Evolutionary conservation across 164 flowering plant species (phyloP), one percentile per base, ranked within the genome.

Genomic region (Buxus sempervirens): DNA sequence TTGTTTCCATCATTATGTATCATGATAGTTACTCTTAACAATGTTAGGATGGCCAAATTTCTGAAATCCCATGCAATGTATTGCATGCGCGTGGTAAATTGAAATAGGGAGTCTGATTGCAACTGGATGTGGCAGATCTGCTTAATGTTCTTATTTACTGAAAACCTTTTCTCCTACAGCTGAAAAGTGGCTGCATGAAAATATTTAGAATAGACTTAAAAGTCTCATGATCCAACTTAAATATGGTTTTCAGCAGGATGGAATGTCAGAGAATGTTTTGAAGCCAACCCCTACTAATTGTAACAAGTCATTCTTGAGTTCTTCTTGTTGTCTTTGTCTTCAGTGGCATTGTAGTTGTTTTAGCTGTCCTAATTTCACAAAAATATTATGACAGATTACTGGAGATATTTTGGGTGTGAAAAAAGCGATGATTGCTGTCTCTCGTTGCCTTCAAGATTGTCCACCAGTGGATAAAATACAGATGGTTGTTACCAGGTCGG

Each of bases 361-460:
- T 32, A 32, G 3, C 38, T 32, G 38, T 32, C 5, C 38, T 32
- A 53, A 55, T 32, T 55, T 65, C 57, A 42, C 57, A 41, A 10
- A 57, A 23, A 24, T 76, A 25, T 60, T 65, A n/a, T 76, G 70
- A 71, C 88, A 94, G 98, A 82, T 94, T 72, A 82, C 82, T 72
- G 98, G 97, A 56, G 83, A 77, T 72, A 72, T 80, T 68, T 66
- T 74, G 65, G 83, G 86, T 60, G 91, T 89, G 42, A 89, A 88
- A 80, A 91, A 82, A 72, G 98, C 91, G 28, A 84, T 95, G 64
- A 25, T 89, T 62, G 78, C 85, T 60, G 86, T 91, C 58, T 81
- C 93, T 22, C 66, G 75, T 19, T 67, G 88, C 69, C 88, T 94
- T 70, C 97, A 88, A 81, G 89, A 83, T 21, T 74, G 71, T 74